Percentiles rank a stretch among this genome's conserved stretches.
Evolutionary conservation across 2,329 filamentous ascomycete species (phyloP).

Genomic region (Paracamarosporium sp.): DNA sequence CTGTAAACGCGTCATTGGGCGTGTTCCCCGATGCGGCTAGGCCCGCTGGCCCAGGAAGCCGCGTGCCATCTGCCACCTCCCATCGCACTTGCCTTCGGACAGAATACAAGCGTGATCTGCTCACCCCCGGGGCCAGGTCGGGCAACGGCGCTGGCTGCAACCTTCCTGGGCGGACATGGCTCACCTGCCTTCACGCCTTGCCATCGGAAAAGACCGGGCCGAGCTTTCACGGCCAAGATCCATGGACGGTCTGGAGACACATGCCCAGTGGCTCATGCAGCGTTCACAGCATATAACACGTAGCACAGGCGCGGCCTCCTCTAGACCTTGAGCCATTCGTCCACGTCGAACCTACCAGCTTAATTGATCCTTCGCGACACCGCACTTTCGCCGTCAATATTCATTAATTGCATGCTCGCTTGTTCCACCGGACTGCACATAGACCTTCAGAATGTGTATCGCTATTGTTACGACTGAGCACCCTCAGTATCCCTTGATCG

Average conservation of each 20-base stretch:
- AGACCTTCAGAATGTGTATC: conserved; percentile 54
- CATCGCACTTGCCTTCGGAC: too few relatives aligned
- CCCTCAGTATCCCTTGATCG: conserved; percentile 56
- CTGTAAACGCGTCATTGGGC: background rate
- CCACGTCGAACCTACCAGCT: conserved; percentile 1
- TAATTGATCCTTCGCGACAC: conserved; percentile 1
- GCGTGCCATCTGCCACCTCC: too few relatives aligned
- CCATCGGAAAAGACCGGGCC: conserved; percentile 4
- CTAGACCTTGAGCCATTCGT: conserved; percentile 1
- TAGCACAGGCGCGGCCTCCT: background rate
- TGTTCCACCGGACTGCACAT: background rate
- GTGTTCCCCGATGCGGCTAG: background rate
- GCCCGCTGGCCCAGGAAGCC: too few relatives aligned
- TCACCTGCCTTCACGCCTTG: background rate
- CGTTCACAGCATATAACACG: conserved; percentile 2
- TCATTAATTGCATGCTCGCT: background rate
- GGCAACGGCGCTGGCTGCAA: too few relatives aligned
- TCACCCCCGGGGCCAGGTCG: too few relatives aligned
- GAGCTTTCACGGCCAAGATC: background rate
- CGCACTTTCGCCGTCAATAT: conserved; percentile 1
- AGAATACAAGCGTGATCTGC: conserved; percentile 1
- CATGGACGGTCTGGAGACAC: conserved; percentile 1
- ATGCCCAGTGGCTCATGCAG: conserved; percentile 4
- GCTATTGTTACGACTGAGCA: conserved; percentile 57
- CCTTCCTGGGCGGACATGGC: background rate